A percentile compares a stretch with the other conserved stretches of the same genome.
These are phyloP conservation scores for Lanmaoa pseudosensibilis DNA, from an alignment of 768 basidiomycete species.

Conservation along the genomic window DNA sequence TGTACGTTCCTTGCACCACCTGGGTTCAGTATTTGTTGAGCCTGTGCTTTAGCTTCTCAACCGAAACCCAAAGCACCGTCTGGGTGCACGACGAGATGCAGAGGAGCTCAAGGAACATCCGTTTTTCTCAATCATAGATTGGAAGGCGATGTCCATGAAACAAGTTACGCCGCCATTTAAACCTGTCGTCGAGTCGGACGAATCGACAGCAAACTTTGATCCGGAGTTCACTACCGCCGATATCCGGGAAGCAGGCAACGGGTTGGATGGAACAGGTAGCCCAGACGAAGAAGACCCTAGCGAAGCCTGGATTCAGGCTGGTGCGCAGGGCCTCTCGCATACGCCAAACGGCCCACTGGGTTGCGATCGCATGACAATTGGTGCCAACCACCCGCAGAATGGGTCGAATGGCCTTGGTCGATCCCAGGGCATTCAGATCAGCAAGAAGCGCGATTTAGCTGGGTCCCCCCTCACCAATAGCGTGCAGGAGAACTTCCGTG, in stretches of 20 bases:
- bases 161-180: constrained; percentile 98
- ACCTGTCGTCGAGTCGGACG: constrained; percentile 96
- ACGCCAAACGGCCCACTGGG: constrained; percentile 80
- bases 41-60: constrained; percentile 74
- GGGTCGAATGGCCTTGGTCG: constrained; percentile 20
- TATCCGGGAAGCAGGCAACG: constrained; percentile 67
- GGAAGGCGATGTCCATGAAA: constrained; percentile 81
- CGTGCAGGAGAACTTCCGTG: constrained; percentile 95
- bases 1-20: constrained; percentile 37
- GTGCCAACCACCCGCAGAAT: constrained; percentile 11
- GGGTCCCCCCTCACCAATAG: constrained; percentile 82
- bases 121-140: constrained; percentile 92
- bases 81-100: constrained; percentile 88
- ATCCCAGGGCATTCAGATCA: constrained; percentile 50
- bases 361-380: constrained; percentile 42
- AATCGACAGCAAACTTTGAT: constrained; percentile 97
- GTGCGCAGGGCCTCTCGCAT: constrained; percentile 40
- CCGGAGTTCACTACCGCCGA: constrained; percentile 96
- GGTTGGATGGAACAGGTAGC: constrained; percentile 43
- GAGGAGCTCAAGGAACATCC: constrained; percentile 94
- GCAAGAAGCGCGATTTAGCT: constrained; percentile 41
- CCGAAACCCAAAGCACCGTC: constrained; percentile 95
- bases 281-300: constrained; percentile 66
- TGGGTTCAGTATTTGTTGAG: constrained; percentile 16
- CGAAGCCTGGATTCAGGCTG: constrained; percentile 51